Conservation (phyloP, 371 early-diverging fungal genomes). For the Mortierella sp. region DNA sequence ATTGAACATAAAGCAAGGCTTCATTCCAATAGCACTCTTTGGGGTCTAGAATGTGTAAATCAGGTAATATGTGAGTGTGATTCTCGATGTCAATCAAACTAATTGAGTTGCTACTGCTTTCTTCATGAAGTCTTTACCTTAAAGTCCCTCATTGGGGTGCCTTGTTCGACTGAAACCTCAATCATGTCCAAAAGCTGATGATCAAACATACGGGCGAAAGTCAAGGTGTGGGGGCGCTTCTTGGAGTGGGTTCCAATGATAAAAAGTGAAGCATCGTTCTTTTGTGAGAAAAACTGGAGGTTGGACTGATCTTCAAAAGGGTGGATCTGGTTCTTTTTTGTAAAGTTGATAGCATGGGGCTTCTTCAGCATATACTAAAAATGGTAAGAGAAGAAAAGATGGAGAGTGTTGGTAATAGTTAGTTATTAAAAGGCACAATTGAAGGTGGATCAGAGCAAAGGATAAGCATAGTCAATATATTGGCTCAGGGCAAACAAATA, state of each 20-base stretch:
- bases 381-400: not conserved
- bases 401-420: not conserved
- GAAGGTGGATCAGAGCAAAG: not conserved
- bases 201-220: conserved; percentile 92
- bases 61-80: not conserved
- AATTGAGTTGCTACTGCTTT: not conserved
- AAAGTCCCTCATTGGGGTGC: conserved; percentile 75
- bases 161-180: conserved; percentile 88
- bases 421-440: not conserved
- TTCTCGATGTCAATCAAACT: not conserved
- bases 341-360: conserved; percentile 89
- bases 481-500: not conserved
- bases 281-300: conserved; percentile 93
- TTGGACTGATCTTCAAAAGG: conserved; percentile 96
- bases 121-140: conserved; percentile 60
- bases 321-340: conserved; percentile 94
- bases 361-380: conserved; percentile 89
- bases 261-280: conserved; percentile 94
- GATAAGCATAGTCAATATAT: not conserved
- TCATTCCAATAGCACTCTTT: conserved; percentile 89
- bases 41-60: conserved; percentile 58
- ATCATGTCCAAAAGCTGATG: conserved; percentile 95
- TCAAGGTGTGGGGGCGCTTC: conserved; percentile 96
- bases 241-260: conserved; percentile 93
- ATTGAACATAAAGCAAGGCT: conserved; percentile 91